Percentiles rank a stretch among this genome's conserved stretches.
Evolutionary conservation across 345 rosid genomes (phyloP).

Genomic region (Camelina sativa): DNA sequence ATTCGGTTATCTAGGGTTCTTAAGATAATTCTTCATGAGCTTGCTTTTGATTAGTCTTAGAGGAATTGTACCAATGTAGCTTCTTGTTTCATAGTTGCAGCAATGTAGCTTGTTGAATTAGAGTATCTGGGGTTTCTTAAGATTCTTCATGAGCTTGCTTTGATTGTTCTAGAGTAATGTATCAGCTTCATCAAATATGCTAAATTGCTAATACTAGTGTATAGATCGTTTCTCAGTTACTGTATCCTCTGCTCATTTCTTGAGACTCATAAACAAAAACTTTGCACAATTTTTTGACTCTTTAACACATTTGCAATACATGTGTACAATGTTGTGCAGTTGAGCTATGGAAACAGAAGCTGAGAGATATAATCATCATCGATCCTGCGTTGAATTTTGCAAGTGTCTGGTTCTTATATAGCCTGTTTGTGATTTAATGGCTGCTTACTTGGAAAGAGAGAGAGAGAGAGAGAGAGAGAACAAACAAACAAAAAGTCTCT

Average conservation of each 20-base stretch:
- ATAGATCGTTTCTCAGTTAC: not conserved
- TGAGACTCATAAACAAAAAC: not conserved
- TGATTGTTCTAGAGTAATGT: not conserved
- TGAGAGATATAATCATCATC: conserved; percentile 14
- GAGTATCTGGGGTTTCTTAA: not conserved
- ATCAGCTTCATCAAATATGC: not conserved
- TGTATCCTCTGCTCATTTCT: not conserved
- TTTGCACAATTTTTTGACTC: not conserved
- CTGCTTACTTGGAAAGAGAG: conserved; percentile 15
- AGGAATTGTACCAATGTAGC: not conserved
- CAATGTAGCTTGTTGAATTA: too few species aligned
- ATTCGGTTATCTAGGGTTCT: not conserved
- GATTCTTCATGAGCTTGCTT: not conserved
- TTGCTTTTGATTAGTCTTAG: conserved; percentile 13
- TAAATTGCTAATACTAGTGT: not conserved
- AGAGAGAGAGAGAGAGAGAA: not conserved
- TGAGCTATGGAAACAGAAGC: conserved; percentile 35
- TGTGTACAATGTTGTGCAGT: conserved; percentile 27
- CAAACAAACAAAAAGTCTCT: not conserved
- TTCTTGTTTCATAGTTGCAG: too few species aligned
- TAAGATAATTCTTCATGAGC: not conserved
- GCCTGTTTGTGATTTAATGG: conserved; percentile 28
- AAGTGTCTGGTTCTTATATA: conserved; percentile 35
- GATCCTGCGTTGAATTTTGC: conserved; percentile 37
- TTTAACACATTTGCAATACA: not conserved